Evolutionary conservation across 192 early-diverging fungal species (phyloP).

Genomic region (Piromyces finnis): DNA sequence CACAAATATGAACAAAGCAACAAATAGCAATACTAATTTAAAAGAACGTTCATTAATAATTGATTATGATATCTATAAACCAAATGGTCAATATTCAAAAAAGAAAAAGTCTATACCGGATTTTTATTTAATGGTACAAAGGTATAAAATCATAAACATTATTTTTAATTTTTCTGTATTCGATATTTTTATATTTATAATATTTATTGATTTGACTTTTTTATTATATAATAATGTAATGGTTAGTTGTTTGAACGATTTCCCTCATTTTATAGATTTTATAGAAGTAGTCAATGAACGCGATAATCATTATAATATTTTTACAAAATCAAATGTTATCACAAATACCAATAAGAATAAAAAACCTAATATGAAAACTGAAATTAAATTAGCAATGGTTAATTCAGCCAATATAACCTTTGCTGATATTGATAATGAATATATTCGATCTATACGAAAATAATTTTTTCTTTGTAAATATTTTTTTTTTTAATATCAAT

Average conservation of each 20-base stretch:
- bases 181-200: too few relatives aligned
- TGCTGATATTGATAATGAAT: neutral
- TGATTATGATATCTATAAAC: neutral
- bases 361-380: neutral
- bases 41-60: neutral
- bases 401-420: neutral
- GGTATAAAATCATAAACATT: too few relatives aligned
- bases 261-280: neutral
- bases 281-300: neutral
- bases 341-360: too few relatives aligned
- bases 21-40: neutral
- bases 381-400: neutral
- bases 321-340: neutral
- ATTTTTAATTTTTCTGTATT: too few relatives aligned
- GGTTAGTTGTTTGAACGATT: neutral
- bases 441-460: neutral
- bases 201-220: too few relatives aligned
- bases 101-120: neutral
- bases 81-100: neutral
- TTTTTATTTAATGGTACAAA: neutral
- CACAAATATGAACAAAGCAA: neutral
- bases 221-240: neutral
- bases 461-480: too few relatives aligned
- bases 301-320: neutral
- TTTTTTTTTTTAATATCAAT: too few relatives aligned